Conservation (phyloP, 495 filamentous ascomycete species). For the Talaromyces ruber region DNA sequence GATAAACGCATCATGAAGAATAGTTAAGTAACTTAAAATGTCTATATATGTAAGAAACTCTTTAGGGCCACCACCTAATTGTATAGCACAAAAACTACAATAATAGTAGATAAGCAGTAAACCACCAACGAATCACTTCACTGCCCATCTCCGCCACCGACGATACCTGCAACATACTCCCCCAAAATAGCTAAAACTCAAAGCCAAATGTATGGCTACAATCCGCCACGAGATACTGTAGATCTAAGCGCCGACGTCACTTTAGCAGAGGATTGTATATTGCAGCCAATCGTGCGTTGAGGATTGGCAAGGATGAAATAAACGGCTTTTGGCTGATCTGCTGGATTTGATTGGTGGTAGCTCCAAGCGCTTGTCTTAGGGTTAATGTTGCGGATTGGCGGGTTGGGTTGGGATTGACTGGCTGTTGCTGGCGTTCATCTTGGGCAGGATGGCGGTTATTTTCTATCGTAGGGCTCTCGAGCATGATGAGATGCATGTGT, state of each 20-base stretch:
- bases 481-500: neutral
- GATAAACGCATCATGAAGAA: neutral
- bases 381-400: neutral
- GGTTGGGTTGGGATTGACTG: neutral
- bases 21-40: neutral
- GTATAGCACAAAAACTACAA: neutral
- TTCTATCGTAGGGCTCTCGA: neutral
- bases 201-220: neutral
- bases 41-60: neutral
- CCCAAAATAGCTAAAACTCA: no score
- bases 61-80: neutral
- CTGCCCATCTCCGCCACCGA: neutral
- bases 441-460: neutral
- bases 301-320: neutral
- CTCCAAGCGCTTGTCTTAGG: neutral
- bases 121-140: neutral
- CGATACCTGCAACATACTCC: neutral
- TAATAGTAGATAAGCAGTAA: neutral
- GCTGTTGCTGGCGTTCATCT: neutral
- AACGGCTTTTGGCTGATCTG: neutral
- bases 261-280: neutral
- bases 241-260: slow-evolving; percentile 2
- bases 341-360: neutral
- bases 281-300: neutral
- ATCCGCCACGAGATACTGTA: neutral